phyloP scores from a whole-genome alignment of 305 asterid genomes.

The Salvia sclarea region DNA sequence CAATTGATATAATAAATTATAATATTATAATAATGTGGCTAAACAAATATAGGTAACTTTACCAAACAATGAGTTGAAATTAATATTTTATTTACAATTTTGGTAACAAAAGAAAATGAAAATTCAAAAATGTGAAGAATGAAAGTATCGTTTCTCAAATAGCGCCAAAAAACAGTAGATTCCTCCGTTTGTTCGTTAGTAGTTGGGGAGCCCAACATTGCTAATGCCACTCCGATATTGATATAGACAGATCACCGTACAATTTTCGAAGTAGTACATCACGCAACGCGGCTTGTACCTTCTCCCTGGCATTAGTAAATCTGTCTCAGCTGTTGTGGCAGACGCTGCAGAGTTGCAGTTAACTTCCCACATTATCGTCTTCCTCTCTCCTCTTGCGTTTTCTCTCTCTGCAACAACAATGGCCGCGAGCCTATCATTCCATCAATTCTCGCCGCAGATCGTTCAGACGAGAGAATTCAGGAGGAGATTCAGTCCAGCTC shows the following conservation, averaged over 20 bases:
- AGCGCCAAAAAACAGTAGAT: slow-evolving; percentile 3
- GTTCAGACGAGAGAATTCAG: slow-evolving; percentile 30
- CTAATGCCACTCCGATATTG: slow-evolving; percentile 33
- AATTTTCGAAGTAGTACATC: background rate
- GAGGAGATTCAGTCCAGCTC: slow-evolving; percentile 36
- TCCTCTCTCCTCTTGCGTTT: slow-evolving; percentile 12
- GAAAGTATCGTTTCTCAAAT: background rate
- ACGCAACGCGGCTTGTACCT: slow-evolving; percentile 19
- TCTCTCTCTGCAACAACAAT: slow-evolving; percentile 42
- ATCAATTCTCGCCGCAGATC: slow-evolving; percentile 51
- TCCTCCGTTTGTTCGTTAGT: slow-evolving; percentile 35
- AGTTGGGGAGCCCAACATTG: background rate
- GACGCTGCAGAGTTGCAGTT: slow-evolving; percentile 11
- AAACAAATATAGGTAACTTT: background rate
- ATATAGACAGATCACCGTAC: slow-evolving; percentile 5
- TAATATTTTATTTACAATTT: background rate
- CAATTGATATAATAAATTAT: too few relatives aligned
- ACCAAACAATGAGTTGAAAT: background rate
- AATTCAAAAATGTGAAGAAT: slow-evolving; percentile 1
- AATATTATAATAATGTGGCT: too few relatives aligned
- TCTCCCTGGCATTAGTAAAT: background rate
- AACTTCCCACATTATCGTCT: slow-evolving; percentile 38
- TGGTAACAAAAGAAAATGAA: slow-evolving; percentile 2
- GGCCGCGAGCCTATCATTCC: slow-evolving; percentile 62
- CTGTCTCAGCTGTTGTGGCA: slow-evolving; percentile 15